Conservation (phyloP, 257 asterid genomes). For the Gentiana straminea region DNA sequence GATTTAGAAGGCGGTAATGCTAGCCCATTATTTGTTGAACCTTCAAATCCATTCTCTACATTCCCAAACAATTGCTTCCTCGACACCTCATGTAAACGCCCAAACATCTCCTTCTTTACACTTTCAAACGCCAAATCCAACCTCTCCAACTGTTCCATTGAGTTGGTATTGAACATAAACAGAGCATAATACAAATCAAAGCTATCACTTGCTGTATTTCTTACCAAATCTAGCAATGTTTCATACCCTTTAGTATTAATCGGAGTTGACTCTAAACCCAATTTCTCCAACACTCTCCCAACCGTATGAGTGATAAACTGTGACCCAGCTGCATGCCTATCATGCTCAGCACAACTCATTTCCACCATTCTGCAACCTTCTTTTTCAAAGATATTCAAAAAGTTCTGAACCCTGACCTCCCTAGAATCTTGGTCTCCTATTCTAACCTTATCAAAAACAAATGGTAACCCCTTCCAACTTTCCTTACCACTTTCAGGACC, state of each 20-base stretch:
- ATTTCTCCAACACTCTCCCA: constrained; percentile 69
- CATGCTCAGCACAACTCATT: constrained; percentile 72
- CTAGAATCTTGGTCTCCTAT: constrained; percentile 52
- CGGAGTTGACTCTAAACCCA: constrained; percentile 45
- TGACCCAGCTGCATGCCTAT: constrained; percentile 56
- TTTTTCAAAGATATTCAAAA: constrained; percentile 47
- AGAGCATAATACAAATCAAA: no score
- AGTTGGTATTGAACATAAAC: no score
- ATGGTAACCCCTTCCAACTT: constrained; percentile 46
- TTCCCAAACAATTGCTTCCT: no score
- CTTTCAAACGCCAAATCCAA: no score
- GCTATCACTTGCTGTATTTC: constrained; percentile 62
- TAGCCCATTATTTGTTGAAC: no score
- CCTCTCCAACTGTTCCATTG: no score
- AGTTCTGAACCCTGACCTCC: constrained; percentile 29
- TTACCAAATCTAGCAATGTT: constrained; percentile 61
- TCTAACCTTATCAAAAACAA: constrained; percentile 55
- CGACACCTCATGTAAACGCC: no score
- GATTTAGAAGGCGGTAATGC: no score
- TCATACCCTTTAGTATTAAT: constrained; percentile 71
- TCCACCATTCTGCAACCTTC: constrained; percentile 80
- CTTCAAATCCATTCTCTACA: no score
- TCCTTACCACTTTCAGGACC: constrained; percentile 78
- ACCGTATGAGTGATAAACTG: constrained; percentile 70
- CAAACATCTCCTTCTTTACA: no score